Evolutionary conservation across 331 rosid species (phyloP).

Genomic region (Spiraea crenata): DNA sequence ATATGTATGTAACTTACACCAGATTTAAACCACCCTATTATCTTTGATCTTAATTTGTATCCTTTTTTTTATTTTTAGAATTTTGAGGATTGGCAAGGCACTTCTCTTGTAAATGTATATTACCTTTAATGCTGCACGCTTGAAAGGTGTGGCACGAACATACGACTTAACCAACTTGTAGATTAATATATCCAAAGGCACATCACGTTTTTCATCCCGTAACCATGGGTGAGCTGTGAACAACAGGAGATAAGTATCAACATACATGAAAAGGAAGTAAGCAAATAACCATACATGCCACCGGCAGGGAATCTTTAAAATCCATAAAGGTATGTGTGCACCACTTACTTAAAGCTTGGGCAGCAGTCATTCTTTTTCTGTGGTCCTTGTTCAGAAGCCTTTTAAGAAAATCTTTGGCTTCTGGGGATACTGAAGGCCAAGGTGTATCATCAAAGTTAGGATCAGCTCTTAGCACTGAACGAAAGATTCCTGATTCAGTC

Average conservation of each 20-base stretch:
- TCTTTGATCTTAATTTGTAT: background rate
- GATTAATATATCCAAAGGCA: conserved; percentile 80
- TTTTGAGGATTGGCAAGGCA: background rate
- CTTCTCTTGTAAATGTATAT: background rate
- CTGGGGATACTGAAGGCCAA: conserved; percentile 88
- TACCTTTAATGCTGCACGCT: conserved; percentile 88
- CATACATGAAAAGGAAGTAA: background rate
- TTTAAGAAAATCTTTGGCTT: conserved; percentile 91
- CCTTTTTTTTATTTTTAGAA: background rate
- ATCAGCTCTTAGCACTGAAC: conserved; percentile 87
- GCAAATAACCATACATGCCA: conserved; percentile 1
- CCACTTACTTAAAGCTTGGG: conserved; percentile 74
- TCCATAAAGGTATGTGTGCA: background rate
- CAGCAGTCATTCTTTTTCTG: conserved; percentile 94
- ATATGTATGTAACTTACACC: background rate
- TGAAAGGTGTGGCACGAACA: conserved; percentile 74
- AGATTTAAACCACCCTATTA: background rate
- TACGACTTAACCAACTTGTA: conserved; percentile 80
- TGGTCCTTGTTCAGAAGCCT: conserved; percentile 95
- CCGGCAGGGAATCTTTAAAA: background rate
- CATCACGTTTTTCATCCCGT: conserved; percentile 55
- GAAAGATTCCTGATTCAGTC: conserved; percentile 95
- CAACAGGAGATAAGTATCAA: conserved; percentile 20
- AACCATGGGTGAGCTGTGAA: conserved; percentile 95
- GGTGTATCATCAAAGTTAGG: conserved; percentile 93